A percentile compares a stretch with the other conserved stretches of the same genome.
Evolutionary conservation across 2,329 filamentous ascomycete species (phyloP).

Genomic region (Arthrobotrys entomopaga): DNA sequence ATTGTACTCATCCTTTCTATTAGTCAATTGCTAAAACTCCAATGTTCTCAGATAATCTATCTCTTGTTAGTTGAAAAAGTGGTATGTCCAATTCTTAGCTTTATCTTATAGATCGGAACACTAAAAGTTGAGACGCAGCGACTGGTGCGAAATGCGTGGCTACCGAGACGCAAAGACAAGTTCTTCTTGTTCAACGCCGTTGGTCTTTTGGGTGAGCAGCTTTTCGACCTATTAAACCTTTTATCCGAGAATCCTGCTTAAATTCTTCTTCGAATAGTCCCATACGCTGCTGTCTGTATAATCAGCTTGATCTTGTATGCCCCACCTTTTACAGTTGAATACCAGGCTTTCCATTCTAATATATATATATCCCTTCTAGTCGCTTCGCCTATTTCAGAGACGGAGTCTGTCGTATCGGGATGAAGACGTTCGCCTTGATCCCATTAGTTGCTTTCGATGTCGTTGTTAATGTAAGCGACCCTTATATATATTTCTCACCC

Average conservation of each 20-base stretch:
- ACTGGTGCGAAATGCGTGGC: conserved; percentile 67
- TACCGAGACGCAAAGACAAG: conserved; percentile 66
- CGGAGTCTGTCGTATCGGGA: conserved; percentile 70
- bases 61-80: conserved; percentile 72
- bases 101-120: conserved; percentile 56
- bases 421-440: conserved; percentile 69
- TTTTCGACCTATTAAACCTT: background rate
- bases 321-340: background rate
- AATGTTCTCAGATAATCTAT: conserved; percentile 67
- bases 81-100: conserved; percentile 60
- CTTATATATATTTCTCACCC: conserved; percentile 1
- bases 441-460: conserved; percentile 71
- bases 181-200: conserved; percentile 71
- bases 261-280: conserved; percentile 54
- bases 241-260: background rate
- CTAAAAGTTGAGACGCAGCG: conserved; percentile 59
- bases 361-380: conserved; percentile 60
- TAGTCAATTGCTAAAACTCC: conserved; percentile 57
- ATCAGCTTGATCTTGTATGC: conserved; percentile 71
- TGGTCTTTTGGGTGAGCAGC: conserved; percentile 65
- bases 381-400: conserved; percentile 69
- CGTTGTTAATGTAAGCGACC: conserved; percentile 66
- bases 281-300: conserved; percentile 63
- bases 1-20: conserved; percentile 28
- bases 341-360: background rate